These are phyloP conservation scores for Leccinum subtestaceum DNA, from an alignment of 768 basidiomycete genomes.

Conservation along the genomic window DNA sequence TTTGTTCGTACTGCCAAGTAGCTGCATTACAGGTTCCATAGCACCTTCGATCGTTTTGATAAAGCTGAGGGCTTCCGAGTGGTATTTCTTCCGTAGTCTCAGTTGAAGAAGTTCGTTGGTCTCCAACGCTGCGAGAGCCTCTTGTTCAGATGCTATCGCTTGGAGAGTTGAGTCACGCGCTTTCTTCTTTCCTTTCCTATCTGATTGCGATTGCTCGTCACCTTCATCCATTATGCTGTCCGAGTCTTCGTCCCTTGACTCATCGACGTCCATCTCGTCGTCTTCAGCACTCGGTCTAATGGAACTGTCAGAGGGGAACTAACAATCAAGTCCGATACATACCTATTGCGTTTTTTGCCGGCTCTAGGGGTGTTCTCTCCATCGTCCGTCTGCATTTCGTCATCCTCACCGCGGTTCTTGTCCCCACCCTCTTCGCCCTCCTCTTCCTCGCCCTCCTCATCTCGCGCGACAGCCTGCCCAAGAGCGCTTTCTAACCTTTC, in stretches of 20 bases:
- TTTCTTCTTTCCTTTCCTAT: conserved; percentile 45
- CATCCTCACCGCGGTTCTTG: conserved; percentile 33
- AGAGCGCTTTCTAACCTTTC: conserved; percentile 64
- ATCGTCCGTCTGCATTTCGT: conserved; percentile 31
- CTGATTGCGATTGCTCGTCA: conserved; percentile 31
- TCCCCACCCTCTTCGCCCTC: conserved; percentile 37
- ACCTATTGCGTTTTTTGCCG: conserved; percentile 35
- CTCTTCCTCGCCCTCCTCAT: conserved; percentile 33
- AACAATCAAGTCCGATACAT: not conserved
- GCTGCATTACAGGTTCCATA: conserved; percentile 66
- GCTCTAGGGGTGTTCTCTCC: conserved; percentile 22
- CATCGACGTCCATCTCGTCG: conserved; percentile 62
- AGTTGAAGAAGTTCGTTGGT: conserved; percentile 63
- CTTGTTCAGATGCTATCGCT: conserved; percentile 67
- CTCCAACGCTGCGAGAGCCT: conserved; percentile 65
- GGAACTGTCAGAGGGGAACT: conserved; percentile 8
- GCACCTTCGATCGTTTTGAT: conserved; percentile 67
- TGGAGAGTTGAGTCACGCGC: conserved; percentile 59
- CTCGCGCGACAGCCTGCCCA: conserved; percentile 59
- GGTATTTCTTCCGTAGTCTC: conserved; percentile 80
- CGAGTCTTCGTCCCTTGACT: conserved; percentile 34
- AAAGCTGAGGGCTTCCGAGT: conserved; percentile 80
- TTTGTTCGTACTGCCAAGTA: conserved; percentile 86
- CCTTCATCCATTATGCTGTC: conserved; percentile 40
- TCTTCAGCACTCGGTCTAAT: conserved; percentile 24